Percentiles rank a stretch among this genome's conserved stretches.
These are phyloP conservation scores for Castanea mollissima DNA, from an alignment of 306 rosid species.

Conservation along the genomic window DNA sequence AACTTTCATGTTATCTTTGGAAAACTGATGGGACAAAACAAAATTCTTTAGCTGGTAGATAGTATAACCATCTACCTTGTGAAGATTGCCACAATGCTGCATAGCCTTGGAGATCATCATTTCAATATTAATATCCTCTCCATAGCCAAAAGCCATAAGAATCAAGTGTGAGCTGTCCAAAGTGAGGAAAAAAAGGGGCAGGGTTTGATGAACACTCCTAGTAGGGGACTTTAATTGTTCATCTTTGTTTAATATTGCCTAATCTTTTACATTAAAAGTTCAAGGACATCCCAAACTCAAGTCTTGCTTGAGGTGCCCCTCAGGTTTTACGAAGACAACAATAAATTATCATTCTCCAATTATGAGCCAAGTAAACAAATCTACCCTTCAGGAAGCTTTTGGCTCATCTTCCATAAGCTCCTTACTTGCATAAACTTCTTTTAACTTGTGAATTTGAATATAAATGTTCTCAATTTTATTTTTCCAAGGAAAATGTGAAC, in stretches of 20 bases:
- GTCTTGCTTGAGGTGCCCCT: too few relatives aligned
- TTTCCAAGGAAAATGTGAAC: constrained; percentile 30
- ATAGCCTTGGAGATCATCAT: too few relatives aligned
- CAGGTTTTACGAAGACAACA: neutral
- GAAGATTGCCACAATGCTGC: too few relatives aligned
- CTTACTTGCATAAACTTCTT: neutral
- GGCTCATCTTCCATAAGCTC: neutral
- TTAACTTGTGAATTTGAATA: neutral
- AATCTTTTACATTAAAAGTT: neutral
- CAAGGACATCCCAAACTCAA: too few relatives aligned
- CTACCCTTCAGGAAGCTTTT: neutral
- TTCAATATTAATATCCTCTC: too few relatives aligned
- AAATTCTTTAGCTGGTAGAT: too few relatives aligned
- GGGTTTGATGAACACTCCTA: neutral
- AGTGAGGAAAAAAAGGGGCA: neutral
- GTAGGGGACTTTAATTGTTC: neutral
- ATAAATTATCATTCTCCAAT: neutral
- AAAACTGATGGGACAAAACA: too few relatives aligned
- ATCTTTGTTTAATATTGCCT: neutral
- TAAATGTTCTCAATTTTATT: constrained; percentile 4
- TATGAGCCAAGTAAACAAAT: neutral
- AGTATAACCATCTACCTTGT: too few relatives aligned
- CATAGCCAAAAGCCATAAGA: too few relatives aligned
- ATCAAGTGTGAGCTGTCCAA: too few relatives aligned
- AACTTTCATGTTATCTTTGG: neutral